These are phyloP conservation scores for Lipomyces lipofer DNA, from an alignment of 805 yeast genomes.

Conservation along the genomic window DNA sequence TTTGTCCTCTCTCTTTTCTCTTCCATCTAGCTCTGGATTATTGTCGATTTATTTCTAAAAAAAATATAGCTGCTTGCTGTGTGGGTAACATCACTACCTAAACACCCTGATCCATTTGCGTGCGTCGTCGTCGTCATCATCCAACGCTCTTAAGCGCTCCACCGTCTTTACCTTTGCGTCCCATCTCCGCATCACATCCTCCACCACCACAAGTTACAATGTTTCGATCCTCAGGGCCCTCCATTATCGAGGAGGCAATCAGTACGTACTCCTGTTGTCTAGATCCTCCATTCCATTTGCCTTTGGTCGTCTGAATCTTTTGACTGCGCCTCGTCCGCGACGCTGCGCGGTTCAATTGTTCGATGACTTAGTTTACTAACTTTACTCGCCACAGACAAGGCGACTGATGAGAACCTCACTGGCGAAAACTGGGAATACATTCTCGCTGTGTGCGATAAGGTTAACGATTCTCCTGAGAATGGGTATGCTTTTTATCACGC, in stretches of 20 bases:
- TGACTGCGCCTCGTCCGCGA: not conserved
- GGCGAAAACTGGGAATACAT: conserved; percentile 69
- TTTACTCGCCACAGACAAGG: conserved; percentile 48
- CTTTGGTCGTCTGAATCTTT: not conserved
- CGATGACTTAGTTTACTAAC: no score
- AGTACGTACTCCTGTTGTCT: conserved; percentile 17
- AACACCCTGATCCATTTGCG: not conserved
- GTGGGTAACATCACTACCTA: conserved; percentile 1
- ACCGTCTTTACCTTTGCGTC: no score
- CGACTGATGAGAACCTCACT: conserved; percentile 64
- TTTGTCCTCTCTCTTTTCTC: no score
- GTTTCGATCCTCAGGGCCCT: conserved; percentile 28
- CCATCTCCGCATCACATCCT: not conserved
- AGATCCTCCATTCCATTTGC: no score
- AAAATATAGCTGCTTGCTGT: not conserved
- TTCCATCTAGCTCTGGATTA: no score
- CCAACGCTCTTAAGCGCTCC: no score
- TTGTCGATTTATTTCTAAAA: conserved; percentile 3
- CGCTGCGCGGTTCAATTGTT: not conserved
- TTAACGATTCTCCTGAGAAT: conserved; percentile 60
- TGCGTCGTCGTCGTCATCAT: no score
- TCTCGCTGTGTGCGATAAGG: conserved; percentile 65
- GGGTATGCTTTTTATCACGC: conserved; percentile 35
- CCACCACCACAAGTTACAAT: not conserved
- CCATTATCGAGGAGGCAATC: conserved; percentile 29